Conservation (phyloP, 23 red algal genomes). For the Gracilariopsis chorda region DNA sequence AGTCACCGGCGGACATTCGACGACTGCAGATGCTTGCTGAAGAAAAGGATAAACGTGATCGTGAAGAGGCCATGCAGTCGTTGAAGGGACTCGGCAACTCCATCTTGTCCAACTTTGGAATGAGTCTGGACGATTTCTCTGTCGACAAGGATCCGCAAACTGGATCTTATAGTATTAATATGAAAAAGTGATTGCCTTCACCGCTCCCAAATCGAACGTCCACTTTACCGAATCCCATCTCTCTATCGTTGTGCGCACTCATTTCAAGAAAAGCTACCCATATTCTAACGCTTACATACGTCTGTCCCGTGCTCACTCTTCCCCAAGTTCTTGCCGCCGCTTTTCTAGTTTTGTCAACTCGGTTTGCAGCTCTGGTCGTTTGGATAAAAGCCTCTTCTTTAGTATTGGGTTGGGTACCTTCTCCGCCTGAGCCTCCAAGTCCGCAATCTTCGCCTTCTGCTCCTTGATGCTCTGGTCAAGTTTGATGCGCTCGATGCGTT, state of each 20-base stretch:
- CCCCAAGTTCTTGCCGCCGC: slow-evolving; percentile 50
- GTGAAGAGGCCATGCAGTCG: slow-evolving; percentile 67
- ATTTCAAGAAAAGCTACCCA: too few relatives aligned
- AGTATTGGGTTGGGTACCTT: slow-evolving; percentile 47
- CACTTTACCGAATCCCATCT: too few relatives aligned
- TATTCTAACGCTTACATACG: neutral
- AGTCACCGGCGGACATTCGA: slow-evolving; percentile 13
- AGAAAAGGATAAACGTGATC: slow-evolving; percentile 62
- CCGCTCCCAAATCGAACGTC: neutral
- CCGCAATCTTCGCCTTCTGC: slow-evolving; percentile 49
- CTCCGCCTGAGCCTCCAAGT: slow-evolving; percentile 51
- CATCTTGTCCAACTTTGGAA: slow-evolving; percentile 77
- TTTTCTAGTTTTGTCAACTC: slow-evolving; percentile 49
- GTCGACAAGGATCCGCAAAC: slow-evolving; percentile 52
- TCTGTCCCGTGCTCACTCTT: neutral
- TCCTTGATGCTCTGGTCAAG: slow-evolving; percentile 57
- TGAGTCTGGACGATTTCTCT: slow-evolving; percentile 85
- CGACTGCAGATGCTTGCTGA: slow-evolving; percentile 8
- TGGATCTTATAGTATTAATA: slow-evolving; percentile 50
- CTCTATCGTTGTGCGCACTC: too few relatives aligned
- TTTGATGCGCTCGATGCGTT: slow-evolving; percentile 54
- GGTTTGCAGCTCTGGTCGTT: slow-evolving; percentile 28
- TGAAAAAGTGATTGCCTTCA: slow-evolving; percentile 26
- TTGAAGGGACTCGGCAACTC: slow-evolving; percentile 93
- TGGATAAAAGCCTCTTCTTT: slow-evolving; percentile 32